phyloP scores from a whole-genome alignment of 192 early-diverging fungal species.

The Dispira parvispora region DNA sequence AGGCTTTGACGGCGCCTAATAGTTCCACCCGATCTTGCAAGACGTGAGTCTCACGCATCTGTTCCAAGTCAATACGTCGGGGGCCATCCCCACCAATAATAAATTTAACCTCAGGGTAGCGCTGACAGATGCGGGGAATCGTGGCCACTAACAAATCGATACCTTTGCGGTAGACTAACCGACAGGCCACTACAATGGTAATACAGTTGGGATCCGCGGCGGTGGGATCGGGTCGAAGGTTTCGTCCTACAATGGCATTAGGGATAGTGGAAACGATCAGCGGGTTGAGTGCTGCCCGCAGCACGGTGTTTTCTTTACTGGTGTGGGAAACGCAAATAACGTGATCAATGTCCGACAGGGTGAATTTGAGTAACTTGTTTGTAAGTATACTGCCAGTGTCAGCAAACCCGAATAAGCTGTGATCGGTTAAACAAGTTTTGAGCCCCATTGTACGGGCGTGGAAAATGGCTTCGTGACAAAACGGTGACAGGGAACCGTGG shows the following conservation, averaged over 20 bases:
- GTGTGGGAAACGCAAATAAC: slow-evolving; percentile 98
- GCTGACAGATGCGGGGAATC: slow-evolving; percentile 80
- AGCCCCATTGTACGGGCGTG: slow-evolving; percentile 93
- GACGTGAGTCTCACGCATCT: slow-evolving; percentile 87
- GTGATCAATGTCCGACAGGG: slow-evolving; percentile 89
- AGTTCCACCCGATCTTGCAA: slow-evolving; percentile 86
- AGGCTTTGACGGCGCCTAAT: slow-evolving; percentile 66
- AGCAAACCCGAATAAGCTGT: slow-evolving; percentile 93
- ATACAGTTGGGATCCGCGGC: slow-evolving; percentile 61
- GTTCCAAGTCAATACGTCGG: slow-evolving; percentile 88
- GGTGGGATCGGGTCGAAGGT: slow-evolving; percentile 69
- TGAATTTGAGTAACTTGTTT: slow-evolving; percentile 96
- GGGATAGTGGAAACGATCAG: slow-evolving; percentile 87
- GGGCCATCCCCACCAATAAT: slow-evolving; percentile 95
- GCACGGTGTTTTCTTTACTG: slow-evolving; percentile 97
- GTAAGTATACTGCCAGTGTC: slow-evolving; percentile 81
- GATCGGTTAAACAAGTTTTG: slow-evolving; percentile 88
- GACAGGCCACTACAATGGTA: slow-evolving; percentile 84
- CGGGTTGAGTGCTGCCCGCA: slow-evolving; percentile 81
- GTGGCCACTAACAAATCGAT: slow-evolving; percentile 80
- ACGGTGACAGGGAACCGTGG: slow-evolving; percentile 83
- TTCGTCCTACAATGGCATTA: slow-evolving; percentile 88
- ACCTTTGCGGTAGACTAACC: slow-evolving; percentile 90
- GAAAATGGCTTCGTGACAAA: slow-evolving; percentile 91
- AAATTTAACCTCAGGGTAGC: slow-evolving; percentile 67